These are phyloP conservation scores for Erysimum cheiranthoides DNA, from an alignment of 345 rosid genomes.

Conservation along the genomic window DNA sequence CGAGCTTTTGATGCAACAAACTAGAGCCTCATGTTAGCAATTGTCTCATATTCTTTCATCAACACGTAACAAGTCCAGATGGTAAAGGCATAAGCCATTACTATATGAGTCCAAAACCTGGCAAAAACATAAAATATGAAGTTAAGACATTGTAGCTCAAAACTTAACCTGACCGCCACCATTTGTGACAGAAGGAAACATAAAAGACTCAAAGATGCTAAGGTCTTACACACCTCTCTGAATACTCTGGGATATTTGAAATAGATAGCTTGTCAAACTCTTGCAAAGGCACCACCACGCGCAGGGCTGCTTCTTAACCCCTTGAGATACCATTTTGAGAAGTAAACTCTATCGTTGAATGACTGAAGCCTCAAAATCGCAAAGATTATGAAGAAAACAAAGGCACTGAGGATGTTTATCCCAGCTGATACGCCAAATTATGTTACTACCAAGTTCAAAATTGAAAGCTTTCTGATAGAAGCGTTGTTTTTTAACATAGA, in stretches of 20 bases:
- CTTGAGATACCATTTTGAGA: slow-evolving; percentile 96
- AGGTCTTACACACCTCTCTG: slow-evolving; percentile 60
- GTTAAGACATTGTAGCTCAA: slow-evolving; percentile 14
- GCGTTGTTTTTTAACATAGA: neutral
- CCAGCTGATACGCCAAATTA: slow-evolving; percentile 71
- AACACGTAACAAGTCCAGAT: slow-evolving; percentile 91
- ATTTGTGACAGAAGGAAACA: neutral
- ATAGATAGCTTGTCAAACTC: slow-evolving; percentile 90
- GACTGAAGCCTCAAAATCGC: slow-evolving; percentile 92
- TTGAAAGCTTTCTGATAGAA: neutral
- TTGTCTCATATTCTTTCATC: slow-evolving; percentile 75
- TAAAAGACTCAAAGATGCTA: neutral
- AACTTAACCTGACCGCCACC: neutral
- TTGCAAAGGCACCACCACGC: slow-evolving; percentile 59
- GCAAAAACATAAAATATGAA: slow-evolving; percentile 1
- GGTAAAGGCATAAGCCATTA: slow-evolving; percentile 87
- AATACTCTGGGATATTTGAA: slow-evolving; percentile 73
- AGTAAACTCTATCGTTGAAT: slow-evolving; percentile 91
- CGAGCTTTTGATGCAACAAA: slow-evolving; percentile 86
- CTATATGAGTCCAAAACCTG: slow-evolving; percentile 91
- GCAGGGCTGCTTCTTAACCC: slow-evolving; percentile 79
- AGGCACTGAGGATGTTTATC: slow-evolving; percentile 71
- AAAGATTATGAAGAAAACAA: slow-evolving; percentile 75
- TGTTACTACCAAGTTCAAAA: slow-evolving; percentile 14
- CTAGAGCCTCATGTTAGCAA: slow-evolving; percentile 83